phyloP scores from a whole-genome alignment of 2,329 filamentous ascomycete species.

The Aspergillus tubingensis region DNA sequence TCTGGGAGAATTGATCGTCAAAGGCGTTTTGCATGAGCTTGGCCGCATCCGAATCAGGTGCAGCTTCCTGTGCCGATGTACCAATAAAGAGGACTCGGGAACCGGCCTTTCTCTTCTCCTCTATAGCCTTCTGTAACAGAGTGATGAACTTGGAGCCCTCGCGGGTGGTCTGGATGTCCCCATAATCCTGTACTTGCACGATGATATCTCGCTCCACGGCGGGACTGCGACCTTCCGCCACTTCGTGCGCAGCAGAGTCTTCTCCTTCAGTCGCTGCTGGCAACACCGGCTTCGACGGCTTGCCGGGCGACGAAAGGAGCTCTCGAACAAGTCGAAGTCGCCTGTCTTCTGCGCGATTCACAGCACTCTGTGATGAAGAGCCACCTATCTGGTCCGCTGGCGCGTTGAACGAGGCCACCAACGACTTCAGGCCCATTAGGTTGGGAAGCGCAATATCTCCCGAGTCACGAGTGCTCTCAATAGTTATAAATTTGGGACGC shows the following conservation, averaged over 20 bases:
- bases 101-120: conserved; percentile 70
- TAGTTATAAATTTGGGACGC: conserved; percentile 36
- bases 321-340: conserved; percentile 40
- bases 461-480: conserved; percentile 34
- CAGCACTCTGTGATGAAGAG: conserved; percentile 18
- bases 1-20: conserved; percentile 52
- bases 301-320: conserved; percentile 31
- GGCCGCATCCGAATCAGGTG: conserved; percentile 44
- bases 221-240: conserved; percentile 15
- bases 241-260: conserved; percentile 9
- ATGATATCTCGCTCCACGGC: conserved; percentile 56
- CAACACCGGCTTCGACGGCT: conserved; percentile 10
- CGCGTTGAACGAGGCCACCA: conserved; percentile 35
- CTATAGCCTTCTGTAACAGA: conserved; percentile 70
- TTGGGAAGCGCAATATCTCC: conserved; percentile 37
- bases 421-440: conserved; percentile 33
- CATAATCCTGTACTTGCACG: conserved; percentile 77
- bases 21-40: conserved; percentile 49
- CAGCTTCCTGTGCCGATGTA: conserved; percentile 62
- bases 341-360: conserved; percentile 31
- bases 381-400: conserved; percentile 27
- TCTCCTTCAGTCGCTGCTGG: conserved; percentile 12
- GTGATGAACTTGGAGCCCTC: conserved; percentile 70
- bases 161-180: conserved; percentile 69
- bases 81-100: conserved; percentile 76